phyloP scores from a whole-genome alignment of 2,329 filamentous ascomycete species.

The Tolypocladium inflatum region DNA sequence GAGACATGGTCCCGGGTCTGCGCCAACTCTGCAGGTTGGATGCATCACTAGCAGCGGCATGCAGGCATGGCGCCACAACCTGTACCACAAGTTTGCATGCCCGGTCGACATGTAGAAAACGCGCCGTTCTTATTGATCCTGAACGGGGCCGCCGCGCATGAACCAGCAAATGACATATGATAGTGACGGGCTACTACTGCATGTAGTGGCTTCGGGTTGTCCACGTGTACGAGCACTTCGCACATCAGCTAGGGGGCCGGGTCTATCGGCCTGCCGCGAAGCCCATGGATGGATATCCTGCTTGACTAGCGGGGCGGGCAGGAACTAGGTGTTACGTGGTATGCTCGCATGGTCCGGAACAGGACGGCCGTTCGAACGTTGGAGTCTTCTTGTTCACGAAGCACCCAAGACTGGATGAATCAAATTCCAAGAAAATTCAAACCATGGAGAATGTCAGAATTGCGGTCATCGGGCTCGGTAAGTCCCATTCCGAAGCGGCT shows the following conservation, averaged over 20 bases:
- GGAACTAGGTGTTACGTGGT: not conserved
- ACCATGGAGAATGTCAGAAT: slow-evolving; percentile 4
- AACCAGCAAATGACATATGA: not conserved
- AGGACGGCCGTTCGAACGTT: not conserved
- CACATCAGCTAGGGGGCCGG: not conserved
- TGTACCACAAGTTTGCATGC: not conserved
- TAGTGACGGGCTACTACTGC: not conserved
- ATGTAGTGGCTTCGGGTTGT: not conserved
- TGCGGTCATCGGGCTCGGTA: slow-evolving; percentile 19
- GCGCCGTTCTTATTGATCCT: not conserved
- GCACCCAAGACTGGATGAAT: not conserved
- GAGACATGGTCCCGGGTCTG: not conserved
- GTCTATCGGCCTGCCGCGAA: not conserved
- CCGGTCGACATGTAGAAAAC: not conserved
- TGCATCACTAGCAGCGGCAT: not conserved
- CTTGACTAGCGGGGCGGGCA: not conserved
- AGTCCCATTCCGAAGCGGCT: not conserved
- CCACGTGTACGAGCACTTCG: not conserved
- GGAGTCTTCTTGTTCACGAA: not conserved
- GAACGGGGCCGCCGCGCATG: not conserved
- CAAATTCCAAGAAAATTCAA: too few species aligned
- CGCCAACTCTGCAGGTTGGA: not conserved
- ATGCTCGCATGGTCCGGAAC: not conserved
- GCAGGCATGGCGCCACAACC: not conserved
- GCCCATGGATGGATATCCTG: not conserved